phyloP scores from a whole-genome alignment of 139 green algal species.

The Penium margaritaceum region DNA sequence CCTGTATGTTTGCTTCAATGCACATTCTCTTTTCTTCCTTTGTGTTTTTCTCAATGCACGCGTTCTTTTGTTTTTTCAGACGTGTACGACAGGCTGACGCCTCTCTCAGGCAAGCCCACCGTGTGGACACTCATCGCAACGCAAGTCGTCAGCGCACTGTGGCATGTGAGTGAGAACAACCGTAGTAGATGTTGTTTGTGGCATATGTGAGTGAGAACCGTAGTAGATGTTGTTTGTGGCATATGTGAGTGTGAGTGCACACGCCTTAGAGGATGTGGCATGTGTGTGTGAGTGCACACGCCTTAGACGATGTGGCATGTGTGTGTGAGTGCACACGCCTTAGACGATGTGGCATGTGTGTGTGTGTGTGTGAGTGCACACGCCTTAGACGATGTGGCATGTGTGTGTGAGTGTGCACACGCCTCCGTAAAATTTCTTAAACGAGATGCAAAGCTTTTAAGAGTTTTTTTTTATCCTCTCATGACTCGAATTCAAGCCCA shows the following conservation, averaged over 20 bases:
- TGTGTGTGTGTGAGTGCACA: not conserved
- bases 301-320: not conserved
- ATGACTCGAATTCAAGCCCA: too few species aligned
- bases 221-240: not conserved
- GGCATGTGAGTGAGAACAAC: constrained; percentile 40
- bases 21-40: too few species aligned
- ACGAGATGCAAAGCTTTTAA: too few species aligned
- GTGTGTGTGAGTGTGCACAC: too few species aligned
- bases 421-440: too few species aligned
- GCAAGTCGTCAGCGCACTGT: constrained; percentile 30
- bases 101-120: not conserved
- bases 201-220: constrained; percentile 15
- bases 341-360: not conserved
- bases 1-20: too few species aligned
- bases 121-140: constrained; percentile 33
- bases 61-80: constrained; percentile 29
- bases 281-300: not conserved
- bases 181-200: too few species aligned
- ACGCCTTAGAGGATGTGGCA: not conserved
- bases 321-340: too few species aligned
- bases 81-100: constrained; percentile 34
- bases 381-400: not conserved
- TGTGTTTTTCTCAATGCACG: too few species aligned
- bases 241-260: not conserved
- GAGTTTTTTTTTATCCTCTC: too few species aligned